Evolutionary conservation across 139 green algal species (phyloP).

Genomic region (Closterium sp.): DNA sequence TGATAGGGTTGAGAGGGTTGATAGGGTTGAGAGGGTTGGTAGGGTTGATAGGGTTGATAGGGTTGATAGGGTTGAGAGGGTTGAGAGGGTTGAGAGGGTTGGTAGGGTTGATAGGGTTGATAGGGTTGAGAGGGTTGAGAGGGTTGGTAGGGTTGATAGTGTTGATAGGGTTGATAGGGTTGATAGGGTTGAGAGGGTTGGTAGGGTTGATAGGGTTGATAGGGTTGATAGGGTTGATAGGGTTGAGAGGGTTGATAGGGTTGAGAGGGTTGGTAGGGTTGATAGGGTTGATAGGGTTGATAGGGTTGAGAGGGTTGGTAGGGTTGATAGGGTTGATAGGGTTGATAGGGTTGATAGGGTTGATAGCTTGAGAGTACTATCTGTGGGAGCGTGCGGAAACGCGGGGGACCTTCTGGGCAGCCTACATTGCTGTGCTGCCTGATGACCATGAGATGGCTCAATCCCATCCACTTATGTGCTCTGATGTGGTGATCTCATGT

Average conservation of each 20-base stretch:
- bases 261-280: neutral
- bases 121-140: neutral
- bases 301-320: no score
- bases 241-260: neutral
- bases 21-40: no score
- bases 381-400: constrained; percentile 16
- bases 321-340: neutral
- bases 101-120: neutral
- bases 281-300: no score
- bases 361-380: no score
- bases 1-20: no score
- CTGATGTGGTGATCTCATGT: no score
- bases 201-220: neutral
- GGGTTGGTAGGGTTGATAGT: neutral
- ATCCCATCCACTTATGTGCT: constrained; percentile 31
- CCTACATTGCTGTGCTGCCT: constrained; percentile 30
- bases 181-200: neutral
- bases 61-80: no score
- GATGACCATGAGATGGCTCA: neutral
- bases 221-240: neutral
- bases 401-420: constrained; percentile 27
- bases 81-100: neutral
- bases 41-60: no score
- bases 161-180: no score
- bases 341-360: neutral